Evolutionary conservation across 2,329 filamentous ascomycete species (phyloP).

Genomic region (Xylariales sp.): DNA sequence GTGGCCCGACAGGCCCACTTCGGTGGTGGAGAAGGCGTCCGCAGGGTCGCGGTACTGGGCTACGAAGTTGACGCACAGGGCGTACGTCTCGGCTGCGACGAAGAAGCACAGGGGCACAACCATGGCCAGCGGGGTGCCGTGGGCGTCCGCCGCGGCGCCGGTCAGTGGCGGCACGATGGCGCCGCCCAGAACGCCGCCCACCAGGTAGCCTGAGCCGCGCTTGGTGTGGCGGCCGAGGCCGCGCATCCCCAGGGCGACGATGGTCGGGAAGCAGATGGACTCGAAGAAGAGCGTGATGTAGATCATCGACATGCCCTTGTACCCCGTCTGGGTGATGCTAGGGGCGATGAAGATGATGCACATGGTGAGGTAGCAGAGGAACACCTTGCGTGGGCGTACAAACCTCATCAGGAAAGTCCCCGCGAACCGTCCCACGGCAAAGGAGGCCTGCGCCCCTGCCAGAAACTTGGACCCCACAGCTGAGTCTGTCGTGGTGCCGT

Average conservation of each 20-base stretch:
- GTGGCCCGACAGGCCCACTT: slow-evolving; percentile 31
- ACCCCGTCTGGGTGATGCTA: slow-evolving; percentile 40
- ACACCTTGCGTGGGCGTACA: slow-evolving; percentile 61
- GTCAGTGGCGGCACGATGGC: slow-evolving; percentile 70
- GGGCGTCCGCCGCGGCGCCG: slow-evolving; percentile 61
- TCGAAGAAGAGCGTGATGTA: slow-evolving; percentile 74
- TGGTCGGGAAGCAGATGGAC: slow-evolving; percentile 76
- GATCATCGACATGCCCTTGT: slow-evolving; percentile 54
- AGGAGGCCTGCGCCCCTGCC: slow-evolving; percentile 69
- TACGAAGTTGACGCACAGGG: slow-evolving; percentile 61
- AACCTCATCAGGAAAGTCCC: slow-evolving; percentile 65
- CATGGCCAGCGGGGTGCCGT: slow-evolving; percentile 59
- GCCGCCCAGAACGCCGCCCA: slow-evolving; percentile 68
- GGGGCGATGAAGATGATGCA: slow-evolving; percentile 60
- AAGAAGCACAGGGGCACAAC: slow-evolving; percentile 61
- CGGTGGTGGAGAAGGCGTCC: slow-evolving; percentile 48
- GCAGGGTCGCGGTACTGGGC: slow-evolving; percentile 59
- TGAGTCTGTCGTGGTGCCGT: slow-evolving; percentile 26
- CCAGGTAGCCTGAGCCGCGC: slow-evolving; percentile 67
- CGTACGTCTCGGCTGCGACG: slow-evolving; percentile 51
- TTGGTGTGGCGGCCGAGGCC: slow-evolving; percentile 74
- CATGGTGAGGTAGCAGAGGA: slow-evolving; percentile 59
- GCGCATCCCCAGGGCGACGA: slow-evolving; percentile 72
- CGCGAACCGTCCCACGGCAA: slow-evolving; percentile 67
- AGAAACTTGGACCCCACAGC: slow-evolving; percentile 59